Percentiles rank a stretch among this genome's conserved stretches.
These are phyloP conservation scores for Angomonas ambiguus DNA, from an alignment of 208 protist species.

Conservation along the genomic window DNA sequence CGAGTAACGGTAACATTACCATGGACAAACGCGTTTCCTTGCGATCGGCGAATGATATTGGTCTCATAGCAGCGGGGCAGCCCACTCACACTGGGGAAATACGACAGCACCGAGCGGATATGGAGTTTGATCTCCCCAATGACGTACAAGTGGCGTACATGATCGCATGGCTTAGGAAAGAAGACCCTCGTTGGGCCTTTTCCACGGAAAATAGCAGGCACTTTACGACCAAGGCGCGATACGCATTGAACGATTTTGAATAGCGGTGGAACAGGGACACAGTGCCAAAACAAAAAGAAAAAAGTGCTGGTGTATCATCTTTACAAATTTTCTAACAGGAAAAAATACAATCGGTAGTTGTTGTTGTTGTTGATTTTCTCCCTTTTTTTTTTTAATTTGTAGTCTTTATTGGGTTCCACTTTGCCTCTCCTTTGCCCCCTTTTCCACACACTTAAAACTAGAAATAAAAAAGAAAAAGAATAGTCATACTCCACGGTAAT, in stretches of 20 bases:
- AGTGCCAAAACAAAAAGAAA: neutral
- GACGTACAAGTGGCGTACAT: conserved; percentile 87
- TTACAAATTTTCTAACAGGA: too few species aligned
- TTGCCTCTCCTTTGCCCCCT: neutral
- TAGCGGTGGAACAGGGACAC: neutral
- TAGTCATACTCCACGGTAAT: conserved; percentile 31
- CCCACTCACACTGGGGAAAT: conserved; percentile 84
- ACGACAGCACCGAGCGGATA: conserved; percentile 70
- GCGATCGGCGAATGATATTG: conserved; percentile 82
- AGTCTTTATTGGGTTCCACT: too few species aligned
- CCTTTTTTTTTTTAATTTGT: conserved; percentile 9
- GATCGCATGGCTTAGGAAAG: conserved; percentile 90
- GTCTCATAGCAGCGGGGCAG: conserved; percentile 56
- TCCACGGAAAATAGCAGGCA: conserved; percentile 88
- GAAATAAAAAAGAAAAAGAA: conserved; percentile 10
- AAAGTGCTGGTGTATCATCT: neutral
- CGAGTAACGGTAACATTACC: conserved; percentile 73
- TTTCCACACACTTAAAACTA: conserved; percentile 4
- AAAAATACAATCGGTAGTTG: neutral
- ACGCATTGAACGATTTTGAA: conserved; percentile 82
- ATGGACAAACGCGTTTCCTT: conserved; percentile 82
- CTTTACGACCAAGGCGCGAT: conserved; percentile 75
- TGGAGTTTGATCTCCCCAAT: conserved; percentile 86
- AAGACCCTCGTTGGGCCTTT: conserved; percentile 88
- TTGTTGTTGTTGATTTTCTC: neutral